phyloP scores from a whole-genome alignment of 2,329 filamentous ascomycete genomes.

The Keithomyces neogunnii region DNA sequence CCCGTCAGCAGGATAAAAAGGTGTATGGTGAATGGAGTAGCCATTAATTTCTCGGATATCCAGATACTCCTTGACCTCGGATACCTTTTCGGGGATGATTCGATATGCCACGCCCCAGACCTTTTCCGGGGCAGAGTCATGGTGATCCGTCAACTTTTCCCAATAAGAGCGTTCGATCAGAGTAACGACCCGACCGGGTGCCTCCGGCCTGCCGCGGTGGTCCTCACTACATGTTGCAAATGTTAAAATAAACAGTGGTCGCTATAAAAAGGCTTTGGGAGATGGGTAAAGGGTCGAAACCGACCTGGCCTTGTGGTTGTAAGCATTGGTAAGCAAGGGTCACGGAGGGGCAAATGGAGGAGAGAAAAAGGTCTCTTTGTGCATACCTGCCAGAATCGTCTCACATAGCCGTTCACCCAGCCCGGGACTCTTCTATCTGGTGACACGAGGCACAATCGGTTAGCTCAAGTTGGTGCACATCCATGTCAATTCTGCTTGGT shows the following conservation, averaged over 20 bases:
- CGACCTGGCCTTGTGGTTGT: constrained; percentile 5
- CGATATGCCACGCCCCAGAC: constrained; percentile 95
- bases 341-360: not conserved
- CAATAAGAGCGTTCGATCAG: constrained; percentile 80
- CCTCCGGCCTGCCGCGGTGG: constrained; percentile 82
- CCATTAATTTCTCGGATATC: constrained; percentile 97
- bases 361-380: constrained; percentile 1
- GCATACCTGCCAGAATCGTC: constrained; percentile 94
- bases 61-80: constrained; percentile 79
- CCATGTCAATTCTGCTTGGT: not conserved
- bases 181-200: constrained; percentile 86
- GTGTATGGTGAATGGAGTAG: constrained; percentile 86
- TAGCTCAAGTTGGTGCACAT: not conserved
- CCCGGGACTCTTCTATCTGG: constrained; percentile 77
- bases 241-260: not conserved
- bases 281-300: not conserved
- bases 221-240: constrained; percentile 60
- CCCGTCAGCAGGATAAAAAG: constrained; percentile 54
- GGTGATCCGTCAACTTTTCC: constrained; percentile 64
- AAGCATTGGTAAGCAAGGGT: not conserved
- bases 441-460: not conserved
- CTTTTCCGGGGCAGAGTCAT: constrained; percentile 49
- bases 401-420: constrained; percentile 88
- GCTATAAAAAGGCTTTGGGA: not conserved
- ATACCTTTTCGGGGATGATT: constrained; percentile 62